These are phyloP conservation scores for Daldinia sp. DNA, from an alignment of 2,329 filamentous ascomycete genomes.

Conservation along the genomic window DNA sequence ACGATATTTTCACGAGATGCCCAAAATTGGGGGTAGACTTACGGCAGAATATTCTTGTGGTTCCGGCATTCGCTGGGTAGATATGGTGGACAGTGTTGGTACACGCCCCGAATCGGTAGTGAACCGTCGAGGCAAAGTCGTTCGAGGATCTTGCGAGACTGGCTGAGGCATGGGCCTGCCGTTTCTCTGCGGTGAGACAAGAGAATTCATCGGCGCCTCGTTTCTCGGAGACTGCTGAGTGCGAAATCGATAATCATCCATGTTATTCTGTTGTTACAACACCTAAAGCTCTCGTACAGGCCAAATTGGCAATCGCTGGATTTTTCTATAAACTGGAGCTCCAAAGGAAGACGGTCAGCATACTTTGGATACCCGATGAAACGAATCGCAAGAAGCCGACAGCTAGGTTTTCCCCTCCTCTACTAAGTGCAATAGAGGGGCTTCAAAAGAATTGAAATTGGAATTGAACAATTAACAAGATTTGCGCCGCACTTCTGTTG, in stretches of 20 bases:
- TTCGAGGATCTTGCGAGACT: constrained; percentile 73
- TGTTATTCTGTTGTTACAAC: constrained; percentile 59
- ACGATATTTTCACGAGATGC: constrained; percentile 12
- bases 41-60: constrained; percentile 58
- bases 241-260: constrained; percentile 83
- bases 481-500: constrained; percentile 31
- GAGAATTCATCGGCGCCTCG: constrained; percentile 77
- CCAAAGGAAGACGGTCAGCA: constrained; percentile 34
- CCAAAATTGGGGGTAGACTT: constrained; percentile 37
- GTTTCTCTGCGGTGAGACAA: constrained; percentile 78
- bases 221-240: constrained; percentile 79
- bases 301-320: constrained; percentile 46
- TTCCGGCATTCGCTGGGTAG: constrained; percentile 59
- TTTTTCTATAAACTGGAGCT: constrained; percentile 49
- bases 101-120: constrained; percentile 89
- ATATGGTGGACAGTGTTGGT: constrained; percentile 74
- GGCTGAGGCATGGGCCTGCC: constrained; percentile 68
- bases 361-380: neutral
- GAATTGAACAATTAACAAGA: constrained; percentile 17
- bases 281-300: constrained; percentile 53
- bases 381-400: constrained; percentile 22
- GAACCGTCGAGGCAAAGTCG: constrained; percentile 86
- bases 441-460: constrained; percentile 17
- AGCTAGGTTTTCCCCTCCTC: constrained; percentile 1
- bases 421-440: constrained; percentile 17